phyloP scores from a whole-genome alignment of 2,329 filamentous ascomycete species.

The Bimuria novae-zelandiae region DNA sequence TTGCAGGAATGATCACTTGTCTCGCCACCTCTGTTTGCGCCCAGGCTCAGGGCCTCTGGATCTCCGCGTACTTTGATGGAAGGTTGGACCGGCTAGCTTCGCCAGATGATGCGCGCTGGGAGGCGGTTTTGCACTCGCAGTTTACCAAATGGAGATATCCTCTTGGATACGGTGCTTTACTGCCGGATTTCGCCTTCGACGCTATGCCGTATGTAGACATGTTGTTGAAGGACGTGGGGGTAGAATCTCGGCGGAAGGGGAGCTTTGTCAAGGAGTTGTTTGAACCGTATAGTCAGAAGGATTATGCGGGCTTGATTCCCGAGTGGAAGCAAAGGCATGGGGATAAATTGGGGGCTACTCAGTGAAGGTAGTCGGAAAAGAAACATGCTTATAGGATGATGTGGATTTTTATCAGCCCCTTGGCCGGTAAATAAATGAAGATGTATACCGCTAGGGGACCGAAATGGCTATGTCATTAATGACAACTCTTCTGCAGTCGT shows the following conservation, averaged over 20 bases:
- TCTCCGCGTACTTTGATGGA: slow-evolving; percentile 66
- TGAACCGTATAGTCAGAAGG: slow-evolving; percentile 27
- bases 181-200: slow-evolving; percentile 39
- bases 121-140: slow-evolving; percentile 37
- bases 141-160: slow-evolving; percentile 39
- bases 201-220: slow-evolving; percentile 36
- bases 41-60: slow-evolving; percentile 50
- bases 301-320: slow-evolving; percentile 20
- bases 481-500: too few relatives aligned
- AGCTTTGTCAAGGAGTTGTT: slow-evolving; percentile 30
- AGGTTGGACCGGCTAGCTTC: slow-evolving; percentile 43
- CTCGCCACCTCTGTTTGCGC: slow-evolving; percentile 37
- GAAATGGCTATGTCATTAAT: too few relatives aligned
- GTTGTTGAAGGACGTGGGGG: slow-evolving; percentile 32
- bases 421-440: too few relatives aligned
- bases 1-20: slow-evolving; percentile 44
- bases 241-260: slow-evolving; percentile 27
- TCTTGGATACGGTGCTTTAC: slow-evolving; percentile 31
- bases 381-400: too few relatives aligned
- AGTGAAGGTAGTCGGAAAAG: too few relatives aligned
- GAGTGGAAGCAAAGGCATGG: background rate
- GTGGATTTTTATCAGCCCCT: too few relatives aligned
- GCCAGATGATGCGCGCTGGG: slow-evolving; percentile 20
- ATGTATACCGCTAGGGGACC: too few relatives aligned
- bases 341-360: too few relatives aligned